These are phyloP conservation scores for Vitellaria paradoxa DNA, from an alignment of 179 eudicot species.

Conservation along the genomic window DNA sequence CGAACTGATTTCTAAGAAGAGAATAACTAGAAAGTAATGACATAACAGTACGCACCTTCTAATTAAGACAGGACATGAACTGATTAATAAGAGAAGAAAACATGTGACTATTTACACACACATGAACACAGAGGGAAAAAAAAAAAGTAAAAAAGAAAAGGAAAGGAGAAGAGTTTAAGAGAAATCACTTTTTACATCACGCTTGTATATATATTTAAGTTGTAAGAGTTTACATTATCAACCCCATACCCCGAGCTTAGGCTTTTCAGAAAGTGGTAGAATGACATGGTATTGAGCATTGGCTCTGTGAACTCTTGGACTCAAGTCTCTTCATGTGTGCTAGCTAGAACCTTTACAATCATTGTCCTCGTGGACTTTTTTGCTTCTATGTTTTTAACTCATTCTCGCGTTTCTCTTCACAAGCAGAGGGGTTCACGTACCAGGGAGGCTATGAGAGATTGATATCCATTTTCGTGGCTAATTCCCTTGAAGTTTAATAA, in stretches of 20 bases:
- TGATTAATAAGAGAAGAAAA: not conserved
- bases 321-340: not conserved
- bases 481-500: not conserved
- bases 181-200: not conserved
- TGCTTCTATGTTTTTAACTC: not conserved
- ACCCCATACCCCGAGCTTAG: not conserved
- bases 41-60: not conserved
- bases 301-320: not conserved
- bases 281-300: not conserved
- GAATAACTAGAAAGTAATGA: not conserved
- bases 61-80: not conserved
- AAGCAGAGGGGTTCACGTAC: not conserved
- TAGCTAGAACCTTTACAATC: not conserved
- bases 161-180: too few species aligned
- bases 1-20: not conserved
- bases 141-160: not conserved
- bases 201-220: not conserved
- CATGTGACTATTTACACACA: not conserved
- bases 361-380: not conserved
- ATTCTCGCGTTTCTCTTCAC: not conserved
- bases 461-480: not conserved
- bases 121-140: too few species aligned
- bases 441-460: not conserved
- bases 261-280: not conserved
- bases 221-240: not conserved